Evolutionary conservation across 148 eudicot genomes (phyloP).

Genomic region (Diospyros kaki): DNA sequence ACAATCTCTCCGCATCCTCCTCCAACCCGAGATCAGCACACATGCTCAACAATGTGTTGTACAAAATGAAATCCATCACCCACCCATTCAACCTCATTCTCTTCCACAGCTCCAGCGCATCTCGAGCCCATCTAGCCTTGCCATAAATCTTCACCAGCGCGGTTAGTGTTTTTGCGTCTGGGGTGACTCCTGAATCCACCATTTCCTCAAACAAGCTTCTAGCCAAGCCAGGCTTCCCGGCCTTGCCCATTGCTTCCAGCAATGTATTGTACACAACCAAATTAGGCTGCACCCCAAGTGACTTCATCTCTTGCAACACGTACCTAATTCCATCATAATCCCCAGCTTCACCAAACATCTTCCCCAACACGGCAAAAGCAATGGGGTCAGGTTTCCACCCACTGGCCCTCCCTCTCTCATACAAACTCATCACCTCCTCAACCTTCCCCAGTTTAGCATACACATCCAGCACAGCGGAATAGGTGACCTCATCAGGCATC

Average conservation of each 20-base stretch:
- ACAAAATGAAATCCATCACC: conserved; percentile 89
- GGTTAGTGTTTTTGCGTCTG: conserved; percentile 77
- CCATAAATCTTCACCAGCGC: conserved; percentile 83
- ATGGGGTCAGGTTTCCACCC: conserved; percentile 91
- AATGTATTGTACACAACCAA: conserved; percentile 87
- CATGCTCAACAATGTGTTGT: conserved; percentile 90
- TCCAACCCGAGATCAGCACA: conserved; percentile 94
- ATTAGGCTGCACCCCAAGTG: conserved; percentile 77
- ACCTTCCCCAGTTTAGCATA: conserved; percentile 84
- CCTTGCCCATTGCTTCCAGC: conserved; percentile 91
- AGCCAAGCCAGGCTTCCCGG: conserved; percentile 92
- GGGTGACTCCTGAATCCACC: conserved; percentile 64
- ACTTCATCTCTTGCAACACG: conserved; percentile 84
- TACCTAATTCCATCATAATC: conserved; percentile 90
- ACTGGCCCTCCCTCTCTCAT: conserved; percentile 85
- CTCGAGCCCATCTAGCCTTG: conserved; percentile 84
- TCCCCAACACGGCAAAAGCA: conserved; percentile 79
- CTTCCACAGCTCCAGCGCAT: conserved; percentile 87
- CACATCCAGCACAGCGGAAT: conserved; percentile 87
- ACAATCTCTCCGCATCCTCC: conserved; percentile 79
- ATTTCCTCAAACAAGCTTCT: conserved; percentile 90
- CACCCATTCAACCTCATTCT: conserved; percentile 76
- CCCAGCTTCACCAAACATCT: conserved; percentile 94
- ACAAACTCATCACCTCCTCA: conserved; percentile 91
- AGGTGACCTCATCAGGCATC: conserved; percentile 98